phyloP scores from a whole-genome alignment of 257 asterid genomes.

The Solanum pennellii region DNA sequence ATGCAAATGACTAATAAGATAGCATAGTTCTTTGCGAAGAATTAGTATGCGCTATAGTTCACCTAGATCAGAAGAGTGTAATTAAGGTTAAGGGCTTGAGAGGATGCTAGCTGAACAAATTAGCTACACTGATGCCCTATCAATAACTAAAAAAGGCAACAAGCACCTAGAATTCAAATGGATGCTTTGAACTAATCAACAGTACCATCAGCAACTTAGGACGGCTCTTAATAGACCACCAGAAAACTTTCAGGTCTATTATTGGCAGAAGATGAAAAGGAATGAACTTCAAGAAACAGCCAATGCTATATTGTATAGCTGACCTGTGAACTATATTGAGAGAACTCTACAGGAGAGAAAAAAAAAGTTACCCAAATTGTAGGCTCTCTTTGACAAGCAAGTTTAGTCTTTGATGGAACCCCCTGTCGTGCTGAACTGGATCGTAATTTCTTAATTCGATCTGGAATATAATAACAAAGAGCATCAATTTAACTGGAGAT shows the following conservation, averaged over 20 bases:
- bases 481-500: background rate
- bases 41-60: background rate
- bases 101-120: background rate
- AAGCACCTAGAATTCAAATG: background rate
- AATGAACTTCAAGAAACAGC: background rate
- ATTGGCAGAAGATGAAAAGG: background rate
- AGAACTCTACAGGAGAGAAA: background rate
- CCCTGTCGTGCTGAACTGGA: conserved; percentile 79
- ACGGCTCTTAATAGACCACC: background rate
- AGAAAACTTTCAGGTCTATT: background rate
- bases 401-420: conserved; percentile 79
- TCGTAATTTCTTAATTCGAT: conserved; percentile 60
- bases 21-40: background rate
- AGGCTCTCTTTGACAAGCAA: conserved; percentile 84
- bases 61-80: background rate
- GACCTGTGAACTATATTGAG: background rate
- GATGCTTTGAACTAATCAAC: background rate
- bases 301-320: background rate
- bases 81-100: background rate
- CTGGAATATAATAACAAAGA: conserved; percentile 31
- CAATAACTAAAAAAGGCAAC: background rate
- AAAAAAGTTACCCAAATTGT: conserved; percentile 57
- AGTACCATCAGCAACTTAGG: background rate
- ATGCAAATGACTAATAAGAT: background rate
- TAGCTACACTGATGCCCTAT: background rate